phyloP scores from a whole-genome alignment of 2,329 filamentous ascomycete species.

The Neopestalotiopsis clavispora region DNA sequence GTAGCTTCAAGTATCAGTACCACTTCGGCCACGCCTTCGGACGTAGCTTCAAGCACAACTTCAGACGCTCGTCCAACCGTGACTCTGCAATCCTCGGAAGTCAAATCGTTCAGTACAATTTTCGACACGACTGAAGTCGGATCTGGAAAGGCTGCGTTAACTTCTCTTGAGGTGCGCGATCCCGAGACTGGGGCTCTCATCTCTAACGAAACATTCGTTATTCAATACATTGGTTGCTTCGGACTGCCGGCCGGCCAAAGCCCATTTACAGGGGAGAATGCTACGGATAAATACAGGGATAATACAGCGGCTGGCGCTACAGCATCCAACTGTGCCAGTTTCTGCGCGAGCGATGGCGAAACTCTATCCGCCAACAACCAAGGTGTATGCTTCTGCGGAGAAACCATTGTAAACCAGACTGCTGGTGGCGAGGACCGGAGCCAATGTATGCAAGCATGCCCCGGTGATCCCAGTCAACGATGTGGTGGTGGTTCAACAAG shows the following conservation, averaged over 20 bases:
- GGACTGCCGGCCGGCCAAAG: neutral
- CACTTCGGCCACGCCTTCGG: neutral
- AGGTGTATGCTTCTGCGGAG: slow-evolving; percentile 13
- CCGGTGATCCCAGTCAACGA: neutral
- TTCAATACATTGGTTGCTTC: slow-evolving; percentile 10
- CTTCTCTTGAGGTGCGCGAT: neutral
- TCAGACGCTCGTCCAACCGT: neutral
- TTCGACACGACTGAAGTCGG: neutral
- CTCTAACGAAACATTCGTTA: neutral
- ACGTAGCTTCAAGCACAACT: neutral
- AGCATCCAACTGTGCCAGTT: slow-evolving; percentile 1
- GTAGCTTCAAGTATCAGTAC: neutral
- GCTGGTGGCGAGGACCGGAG: neutral
- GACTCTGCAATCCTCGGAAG: neutral
- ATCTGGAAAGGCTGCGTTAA: neutral
- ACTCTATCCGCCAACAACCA: slow-evolving; percentile 7
- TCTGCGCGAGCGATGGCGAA: slow-evolving; percentile 7
- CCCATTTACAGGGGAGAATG: neutral
- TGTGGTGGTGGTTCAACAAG: slow-evolving; percentile 10
- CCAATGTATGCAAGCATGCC: neutral
- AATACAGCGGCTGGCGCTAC: neutral
- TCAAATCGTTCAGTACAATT: neutral
- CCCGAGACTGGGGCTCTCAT: neutral
- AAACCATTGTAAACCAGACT: neutral
- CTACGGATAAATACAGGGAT: slow-evolving; percentile 5